Percentiles rank a stretch among this genome's conserved stretches.
These are phyloP conservation scores for Cordia subcordata DNA, from an alignment of 257 asterid species.

Conservation along the genomic window DNA sequence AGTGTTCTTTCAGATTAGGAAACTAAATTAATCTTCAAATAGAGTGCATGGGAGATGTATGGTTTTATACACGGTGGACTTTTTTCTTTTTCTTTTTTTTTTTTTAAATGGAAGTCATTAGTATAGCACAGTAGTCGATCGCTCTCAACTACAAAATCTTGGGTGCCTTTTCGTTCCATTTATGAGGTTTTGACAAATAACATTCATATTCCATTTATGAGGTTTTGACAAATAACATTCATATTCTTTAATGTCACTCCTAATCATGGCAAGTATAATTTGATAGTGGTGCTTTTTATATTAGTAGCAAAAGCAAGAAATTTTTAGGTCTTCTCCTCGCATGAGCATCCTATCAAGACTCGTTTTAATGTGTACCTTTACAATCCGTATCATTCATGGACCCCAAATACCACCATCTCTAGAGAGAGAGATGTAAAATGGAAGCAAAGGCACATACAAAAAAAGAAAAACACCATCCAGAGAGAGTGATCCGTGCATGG, in stretches of 20 bases:
- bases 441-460: no score
- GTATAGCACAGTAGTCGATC: constrained; percentile 21
- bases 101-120: constrained; percentile 10
- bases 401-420: constrained; percentile 23
- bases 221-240: constrained; percentile 40
- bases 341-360: constrained; percentile 23
- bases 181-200: constrained; percentile 39
- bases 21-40: no score
- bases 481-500: no score
- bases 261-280: constrained; percentile 41
- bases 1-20: no score
- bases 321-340: constrained; percentile 11
- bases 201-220: constrained; percentile 34
- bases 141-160: constrained; percentile 22
- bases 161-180: constrained; percentile 34
- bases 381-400: constrained; percentile 38
- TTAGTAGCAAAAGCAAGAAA: constrained; percentile 16
- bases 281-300: constrained; percentile 20
- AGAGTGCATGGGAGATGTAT: neutral
- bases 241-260: constrained; percentile 53
- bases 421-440: neutral
- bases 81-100: no score
- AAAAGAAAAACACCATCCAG: no score
- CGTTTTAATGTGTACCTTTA: constrained; percentile 31
- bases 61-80: constrained; percentile 13